Evolutionary conservation across 768 basidiomycete species (phyloP).

Genomic region (Amylocystis lapponica): DNA sequence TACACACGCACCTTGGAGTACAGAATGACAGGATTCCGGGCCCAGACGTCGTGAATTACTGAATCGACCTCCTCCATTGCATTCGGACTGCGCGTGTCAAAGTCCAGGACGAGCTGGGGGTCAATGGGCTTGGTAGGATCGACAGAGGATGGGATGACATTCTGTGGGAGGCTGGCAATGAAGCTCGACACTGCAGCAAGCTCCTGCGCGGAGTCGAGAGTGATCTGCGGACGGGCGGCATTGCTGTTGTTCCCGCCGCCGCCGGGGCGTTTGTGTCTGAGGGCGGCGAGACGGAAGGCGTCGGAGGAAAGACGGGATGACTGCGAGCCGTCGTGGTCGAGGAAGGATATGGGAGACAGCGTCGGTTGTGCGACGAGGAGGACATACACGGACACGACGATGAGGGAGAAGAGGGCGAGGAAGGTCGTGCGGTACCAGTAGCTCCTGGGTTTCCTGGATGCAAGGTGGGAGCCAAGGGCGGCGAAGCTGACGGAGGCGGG

Average conservation of each 20-base stretch:
- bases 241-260: constrained; percentile 1
- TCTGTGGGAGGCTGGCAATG: constrained; percentile 67
- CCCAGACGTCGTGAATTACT: constrained; percentile 65
- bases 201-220: constrained; percentile 52
- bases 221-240: constrained; percentile 33
- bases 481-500: constrained; percentile 21
- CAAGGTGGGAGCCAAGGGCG: constrained; percentile 11
- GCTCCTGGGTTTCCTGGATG: constrained; percentile 32
- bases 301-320: constrained; percentile 23
- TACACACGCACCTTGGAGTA: constrained; percentile 54
- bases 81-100: constrained; percentile 63
- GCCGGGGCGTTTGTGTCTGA: constrained; percentile 10
- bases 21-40: constrained; percentile 66
- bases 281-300: constrained; percentile 26
- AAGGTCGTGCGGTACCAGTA: constrained; percentile 47
- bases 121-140: constrained; percentile 65
- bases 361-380: constrained; percentile 44
- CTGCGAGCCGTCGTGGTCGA: constrained; percentile 21
- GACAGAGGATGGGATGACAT: constrained; percentile 61
- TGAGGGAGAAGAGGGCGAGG: constrained; percentile 46
- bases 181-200: constrained; percentile 73
- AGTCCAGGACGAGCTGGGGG: constrained; percentile 77
- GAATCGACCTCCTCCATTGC: constrained; percentile 55
- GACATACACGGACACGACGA: constrained; percentile 49
- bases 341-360: constrained; percentile 31